Percentiles rank a stretch among this genome's conserved stretches.
These are phyloP conservation scores for Phytopythium aichiense DNA, from an alignment of 352 stramenopile species.

Conservation along the genomic window DNA sequence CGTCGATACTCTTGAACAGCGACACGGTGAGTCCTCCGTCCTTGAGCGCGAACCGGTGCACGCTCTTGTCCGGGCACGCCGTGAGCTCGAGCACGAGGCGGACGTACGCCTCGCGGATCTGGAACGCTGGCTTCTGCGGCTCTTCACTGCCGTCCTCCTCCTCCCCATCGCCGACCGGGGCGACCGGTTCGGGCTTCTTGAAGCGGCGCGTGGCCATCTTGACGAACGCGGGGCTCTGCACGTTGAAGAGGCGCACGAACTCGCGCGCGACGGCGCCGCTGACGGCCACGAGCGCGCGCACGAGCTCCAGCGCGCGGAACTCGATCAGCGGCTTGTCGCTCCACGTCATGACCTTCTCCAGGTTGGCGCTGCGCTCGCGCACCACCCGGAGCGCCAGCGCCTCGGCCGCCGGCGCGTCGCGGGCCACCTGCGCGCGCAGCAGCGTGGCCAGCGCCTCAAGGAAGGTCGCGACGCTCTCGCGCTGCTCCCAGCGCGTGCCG, in stretches of 20 bases:
- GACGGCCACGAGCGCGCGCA: conserved; percentile 36
- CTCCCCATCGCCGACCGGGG: background rate
- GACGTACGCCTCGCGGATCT: conserved; percentile 67
- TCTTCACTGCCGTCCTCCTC: conserved; percentile 3
- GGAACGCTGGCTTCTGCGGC: conserved; percentile 32
- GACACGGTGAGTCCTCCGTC: conserved; percentile 57
- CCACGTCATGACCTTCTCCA: conserved; percentile 79
- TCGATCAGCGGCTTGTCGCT: conserved; percentile 83
- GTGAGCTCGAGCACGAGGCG: conserved; percentile 57
- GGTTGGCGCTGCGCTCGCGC: conserved; percentile 53
- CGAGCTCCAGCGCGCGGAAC: conserved; percentile 62
- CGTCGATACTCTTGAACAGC: conserved; percentile 77
- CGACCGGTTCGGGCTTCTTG: conserved; percentile 39
- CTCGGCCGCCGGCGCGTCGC: conserved; percentile 38
- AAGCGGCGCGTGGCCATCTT: conserved; percentile 55
- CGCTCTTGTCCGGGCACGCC: conserved; percentile 63
- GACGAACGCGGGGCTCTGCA: conserved; percentile 56
- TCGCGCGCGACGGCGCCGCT: conserved; percentile 48
- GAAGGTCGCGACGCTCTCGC: conserved; percentile 66
- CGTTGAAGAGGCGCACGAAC: conserved; percentile 77
- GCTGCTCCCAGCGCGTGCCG: conserved; percentile 52
- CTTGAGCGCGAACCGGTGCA: conserved; percentile 76
- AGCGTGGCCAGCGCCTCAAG: conserved; percentile 53
- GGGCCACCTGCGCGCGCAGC: conserved; percentile 25
- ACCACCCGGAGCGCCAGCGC: conserved; percentile 58